Percentiles rank a stretch among this genome's conserved stretches.
phyloP scores from a whole-genome alignment of 768 basidiomycete species.

The Pleurotus platypus region DNA sequence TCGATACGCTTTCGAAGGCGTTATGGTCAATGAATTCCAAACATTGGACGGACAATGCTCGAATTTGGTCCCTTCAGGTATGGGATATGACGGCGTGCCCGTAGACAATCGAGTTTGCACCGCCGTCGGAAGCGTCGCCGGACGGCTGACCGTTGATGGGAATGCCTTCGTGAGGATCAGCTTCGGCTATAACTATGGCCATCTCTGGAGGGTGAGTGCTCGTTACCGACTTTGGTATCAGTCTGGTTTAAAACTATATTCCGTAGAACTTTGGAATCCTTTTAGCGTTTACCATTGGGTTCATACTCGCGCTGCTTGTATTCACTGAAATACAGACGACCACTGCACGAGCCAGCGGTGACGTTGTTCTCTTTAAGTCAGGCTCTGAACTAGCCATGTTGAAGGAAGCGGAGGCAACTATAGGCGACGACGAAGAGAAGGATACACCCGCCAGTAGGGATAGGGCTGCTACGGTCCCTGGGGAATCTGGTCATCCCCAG shows the following conservation, averaged over 20 bases:
- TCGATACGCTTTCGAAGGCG: conserved; percentile 68
- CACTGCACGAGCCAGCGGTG: conserved; percentile 25
- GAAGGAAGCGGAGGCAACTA: neutral
- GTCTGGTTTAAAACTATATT: neutral
- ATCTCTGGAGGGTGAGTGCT: conserved; percentile 39
- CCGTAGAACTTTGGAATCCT: conserved; percentile 68
- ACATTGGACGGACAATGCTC: conserved; percentile 60
- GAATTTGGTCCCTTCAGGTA: conserved; percentile 54
- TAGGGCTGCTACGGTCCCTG: conserved; percentile 1
- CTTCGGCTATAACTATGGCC: conserved; percentile 40
- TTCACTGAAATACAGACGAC: conserved; percentile 54
- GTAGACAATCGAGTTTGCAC: conserved; percentile 74
- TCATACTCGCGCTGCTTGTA: conserved; percentile 51
- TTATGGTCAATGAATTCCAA: conserved; percentile 82
- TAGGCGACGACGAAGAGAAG: conserved; percentile 11
- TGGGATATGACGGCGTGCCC: conserved; percentile 53
- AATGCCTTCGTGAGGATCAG: conserved; percentile 43
- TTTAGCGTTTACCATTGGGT: conserved; percentile 59
- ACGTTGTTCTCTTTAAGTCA: conserved; percentile 64
- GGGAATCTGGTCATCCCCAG: conserved; percentile 9
- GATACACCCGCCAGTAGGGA: neutral
- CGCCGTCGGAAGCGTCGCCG: conserved; percentile 59
- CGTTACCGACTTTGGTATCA: neutral
- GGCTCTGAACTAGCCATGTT: conserved; percentile 24
- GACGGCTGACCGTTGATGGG: conserved; percentile 60